Evolutionary conservation across 192 early-diverging fungal species (phyloP).

Genomic region (Gonapodya sp.): DNA sequence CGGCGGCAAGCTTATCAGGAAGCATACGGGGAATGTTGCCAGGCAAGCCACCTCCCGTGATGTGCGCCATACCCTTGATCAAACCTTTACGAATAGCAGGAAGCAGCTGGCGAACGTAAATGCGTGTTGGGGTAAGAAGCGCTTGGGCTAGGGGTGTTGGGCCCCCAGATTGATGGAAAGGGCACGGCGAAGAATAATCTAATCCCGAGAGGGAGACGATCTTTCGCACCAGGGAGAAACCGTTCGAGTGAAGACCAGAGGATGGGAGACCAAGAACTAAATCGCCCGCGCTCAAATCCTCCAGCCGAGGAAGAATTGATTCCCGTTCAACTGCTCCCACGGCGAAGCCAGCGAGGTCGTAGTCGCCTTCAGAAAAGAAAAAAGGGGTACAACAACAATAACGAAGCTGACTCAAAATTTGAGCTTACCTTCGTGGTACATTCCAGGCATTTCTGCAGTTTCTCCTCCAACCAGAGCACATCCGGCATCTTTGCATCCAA

Average conservation of each 20-base stretch:
- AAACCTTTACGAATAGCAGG: slow-evolving; percentile 61
- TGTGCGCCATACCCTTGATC: slow-evolving; percentile 96
- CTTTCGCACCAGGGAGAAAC: slow-evolving; percentile 96
- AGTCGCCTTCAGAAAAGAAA: slow-evolving; percentile 22
- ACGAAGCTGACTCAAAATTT: background rate
- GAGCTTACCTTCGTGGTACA: slow-evolving; percentile 77
- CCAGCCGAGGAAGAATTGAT: slow-evolving; percentile 75
- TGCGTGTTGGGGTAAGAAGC: slow-evolving; percentile 84
- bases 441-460: slow-evolving; percentile 98
- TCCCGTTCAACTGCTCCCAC: slow-evolving; percentile 91
- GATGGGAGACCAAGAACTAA: slow-evolving; percentile 82
- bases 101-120: slow-evolving; percentile 90
- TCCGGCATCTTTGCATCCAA: slow-evolving; percentile 80
- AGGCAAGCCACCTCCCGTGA: slow-evolving; percentile 95
- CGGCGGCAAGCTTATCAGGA: slow-evolving; percentile 68
- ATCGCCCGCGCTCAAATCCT: slow-evolving; percentile 67
- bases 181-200: slow-evolving; percentile 66
- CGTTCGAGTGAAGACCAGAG: slow-evolving; percentile 98
- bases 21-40: slow-evolving; percentile 97
- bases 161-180: slow-evolving; percentile 51
- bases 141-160: slow-evolving; percentile 57
- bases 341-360: slow-evolving; percentile 92
- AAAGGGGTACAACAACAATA: background rate
- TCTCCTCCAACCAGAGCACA: slow-evolving; percentile 97
- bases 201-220: slow-evolving; percentile 60